Conservation (phyloP, 805 yeast genomes). For the Cyberlindnera subsufficiens region DNA sequence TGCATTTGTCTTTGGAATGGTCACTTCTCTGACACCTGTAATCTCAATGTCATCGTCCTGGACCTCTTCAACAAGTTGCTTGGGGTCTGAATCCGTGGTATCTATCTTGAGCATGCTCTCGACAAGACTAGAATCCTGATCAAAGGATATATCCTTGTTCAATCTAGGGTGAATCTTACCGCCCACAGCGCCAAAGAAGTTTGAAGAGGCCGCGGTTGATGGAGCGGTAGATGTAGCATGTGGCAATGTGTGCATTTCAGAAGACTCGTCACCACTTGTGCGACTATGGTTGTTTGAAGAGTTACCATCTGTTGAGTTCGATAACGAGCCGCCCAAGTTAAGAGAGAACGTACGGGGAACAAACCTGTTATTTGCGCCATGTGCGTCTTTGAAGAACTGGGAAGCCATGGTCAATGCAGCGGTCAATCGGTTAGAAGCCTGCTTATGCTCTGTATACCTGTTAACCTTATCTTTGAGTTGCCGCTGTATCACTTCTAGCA, state of each 20-base stretch:
- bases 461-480: too few species aligned
- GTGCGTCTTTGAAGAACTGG: constrained; percentile 22
- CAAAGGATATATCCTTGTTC: not conserved
- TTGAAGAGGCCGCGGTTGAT: constrained; percentile 5
- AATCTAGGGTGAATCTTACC: not conserved
- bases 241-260: constrained; percentile 1
- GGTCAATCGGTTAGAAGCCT: not conserved
- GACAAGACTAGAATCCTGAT: not conserved
- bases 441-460: too few species aligned
- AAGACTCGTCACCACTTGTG: constrained; percentile 3
- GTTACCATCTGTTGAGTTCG: constrained; percentile 1
- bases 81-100: not conserved
- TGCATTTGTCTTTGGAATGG: not conserved
- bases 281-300: not conserved
- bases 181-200: not conserved
- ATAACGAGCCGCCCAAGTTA: constrained; percentile 10
- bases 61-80: not conserved
- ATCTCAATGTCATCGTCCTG: constrained; percentile 31
- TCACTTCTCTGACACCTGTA: constrained; percentile 33
- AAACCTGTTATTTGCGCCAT: constrained; percentile 18
- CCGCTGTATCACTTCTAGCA: too few species aligned
- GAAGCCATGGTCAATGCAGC: constrained; percentile 12
- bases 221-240: constrained; percentile 10
- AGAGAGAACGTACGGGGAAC: constrained; percentile 18
- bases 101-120: not conserved